Conservation (phyloP, 2,329 filamentous ascomycete species). For the Falciphora oryzae region DNA sequence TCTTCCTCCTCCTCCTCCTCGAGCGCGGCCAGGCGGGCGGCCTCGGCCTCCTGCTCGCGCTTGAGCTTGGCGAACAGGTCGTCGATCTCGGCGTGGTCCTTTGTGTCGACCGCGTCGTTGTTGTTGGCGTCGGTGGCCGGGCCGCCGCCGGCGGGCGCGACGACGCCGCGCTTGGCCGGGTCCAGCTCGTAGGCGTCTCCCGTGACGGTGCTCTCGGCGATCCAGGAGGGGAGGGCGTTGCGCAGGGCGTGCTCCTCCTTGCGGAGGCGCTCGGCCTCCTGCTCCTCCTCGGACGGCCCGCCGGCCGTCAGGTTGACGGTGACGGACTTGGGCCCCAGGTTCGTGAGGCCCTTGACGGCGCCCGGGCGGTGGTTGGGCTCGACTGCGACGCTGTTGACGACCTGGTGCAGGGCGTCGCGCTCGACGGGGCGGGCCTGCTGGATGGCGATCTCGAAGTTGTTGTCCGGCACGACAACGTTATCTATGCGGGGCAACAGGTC, state of each 20-base stretch:
- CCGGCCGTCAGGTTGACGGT: slow-evolving; percentile 62
- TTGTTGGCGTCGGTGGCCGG: slow-evolving; percentile 22
- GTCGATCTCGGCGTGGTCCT: slow-evolving; percentile 54
- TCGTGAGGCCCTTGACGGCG: slow-evolving; percentile 62
- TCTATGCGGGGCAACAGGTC: slow-evolving; percentile 73
- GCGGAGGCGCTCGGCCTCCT: slow-evolving; percentile 56
- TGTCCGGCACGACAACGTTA: slow-evolving; percentile 65
- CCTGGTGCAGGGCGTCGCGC: slow-evolving; percentile 62
- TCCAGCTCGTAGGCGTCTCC: slow-evolving; percentile 51
- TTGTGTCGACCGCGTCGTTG: slow-evolving; percentile 36
- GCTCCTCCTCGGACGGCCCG: slow-evolving; percentile 61
- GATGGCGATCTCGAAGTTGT: slow-evolving; percentile 66
- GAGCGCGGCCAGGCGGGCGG: slow-evolving; percentile 2
- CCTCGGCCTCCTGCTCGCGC: slow-evolving; percentile 44
- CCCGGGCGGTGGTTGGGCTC: slow-evolving; percentile 53
- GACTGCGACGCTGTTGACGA: slow-evolving; percentile 52
- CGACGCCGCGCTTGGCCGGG: slow-evolving; percentile 20
- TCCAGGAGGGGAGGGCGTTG: slow-evolving; percentile 67
- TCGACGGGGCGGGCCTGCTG: slow-evolving; percentile 57
- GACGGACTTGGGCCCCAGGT: slow-evolving; percentile 62
- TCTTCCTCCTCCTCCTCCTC: slow-evolving; percentile 37
- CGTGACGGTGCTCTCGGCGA: slow-evolving; percentile 63
- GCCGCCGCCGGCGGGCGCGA: slow-evolving; percentile 29
- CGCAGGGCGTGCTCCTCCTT: slow-evolving; percentile 61
- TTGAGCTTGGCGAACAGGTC: slow-evolving; percentile 63